Conservation (phyloP, 495 filamentous ascomycete genomes). For the Chaetomium cochliodes region DNA sequence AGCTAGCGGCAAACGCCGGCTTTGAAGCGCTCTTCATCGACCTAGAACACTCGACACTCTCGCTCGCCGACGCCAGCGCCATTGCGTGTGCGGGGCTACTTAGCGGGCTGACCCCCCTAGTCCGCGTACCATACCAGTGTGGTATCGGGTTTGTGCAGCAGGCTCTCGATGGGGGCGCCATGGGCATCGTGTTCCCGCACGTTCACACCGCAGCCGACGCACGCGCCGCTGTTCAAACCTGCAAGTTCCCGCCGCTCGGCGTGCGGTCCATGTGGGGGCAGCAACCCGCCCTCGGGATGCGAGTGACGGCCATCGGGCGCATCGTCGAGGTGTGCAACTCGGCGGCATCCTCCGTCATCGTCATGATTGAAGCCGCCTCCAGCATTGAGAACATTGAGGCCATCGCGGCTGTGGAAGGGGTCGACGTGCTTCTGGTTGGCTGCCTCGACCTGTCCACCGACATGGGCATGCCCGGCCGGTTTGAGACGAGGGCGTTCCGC, state of each 20-base stretch:
- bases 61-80: neutral
- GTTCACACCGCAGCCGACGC: neutral
- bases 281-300: neutral
- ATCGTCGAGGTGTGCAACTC: neutral
- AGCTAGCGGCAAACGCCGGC: neutral
- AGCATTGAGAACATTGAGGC: neutral
- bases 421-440: neutral
- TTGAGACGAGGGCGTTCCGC: neutral
- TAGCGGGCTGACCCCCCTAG: neutral
- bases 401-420: neutral
- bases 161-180: neutral
- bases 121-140: neutral
- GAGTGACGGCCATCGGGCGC: neutral
- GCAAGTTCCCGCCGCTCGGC: neutral
- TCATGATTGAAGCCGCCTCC: neutral
- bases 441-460: slow-evolving; percentile 1
- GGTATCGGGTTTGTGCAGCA: neutral
- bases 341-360: neutral
- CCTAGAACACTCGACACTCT: neutral
- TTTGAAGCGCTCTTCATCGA: neutral
- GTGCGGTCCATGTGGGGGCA: neutral
- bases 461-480: neutral
- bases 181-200: slow-evolving; percentile 1
- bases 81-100: neutral
- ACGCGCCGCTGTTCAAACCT: neutral